These are phyloP conservation scores for Aspergillus proliferans DNA, from an alignment of 2,329 filamentous ascomycete genomes.

Conservation along the genomic window DNA sequence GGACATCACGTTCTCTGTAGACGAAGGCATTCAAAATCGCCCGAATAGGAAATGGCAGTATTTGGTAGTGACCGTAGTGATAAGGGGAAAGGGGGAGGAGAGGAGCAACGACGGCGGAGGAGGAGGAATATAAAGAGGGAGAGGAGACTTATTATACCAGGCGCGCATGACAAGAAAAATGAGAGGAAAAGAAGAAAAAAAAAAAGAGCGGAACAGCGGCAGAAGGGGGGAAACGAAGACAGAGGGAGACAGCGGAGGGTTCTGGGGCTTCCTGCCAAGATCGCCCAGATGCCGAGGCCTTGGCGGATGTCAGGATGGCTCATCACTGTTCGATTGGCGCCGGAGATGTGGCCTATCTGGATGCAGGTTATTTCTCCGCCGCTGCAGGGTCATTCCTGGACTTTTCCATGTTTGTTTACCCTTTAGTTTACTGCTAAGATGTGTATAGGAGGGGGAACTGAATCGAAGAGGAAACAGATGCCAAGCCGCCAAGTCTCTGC, in stretches of 20 bases:
- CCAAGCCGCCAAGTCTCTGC: constrained; percentile 18
- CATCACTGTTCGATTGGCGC: background rate
- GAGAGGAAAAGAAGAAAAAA: constrained; percentile 1
- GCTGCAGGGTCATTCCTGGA: too few relatives aligned
- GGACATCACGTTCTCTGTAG: constrained; percentile 5
- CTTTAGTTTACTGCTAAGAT: too few relatives aligned
- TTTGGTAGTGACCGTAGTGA: background rate
- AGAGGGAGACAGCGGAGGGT: constrained; percentile 2
- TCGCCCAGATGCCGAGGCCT: constrained; percentile 28
- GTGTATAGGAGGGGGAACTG: too few relatives aligned
- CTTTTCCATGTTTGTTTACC: too few relatives aligned
- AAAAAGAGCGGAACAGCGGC: constrained; percentile 3
- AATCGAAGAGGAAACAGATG: background rate
- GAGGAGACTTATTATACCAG: too few relatives aligned
- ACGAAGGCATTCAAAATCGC: too few relatives aligned
- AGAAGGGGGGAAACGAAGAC: constrained; percentile 8
- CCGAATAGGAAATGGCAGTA: too few relatives aligned
- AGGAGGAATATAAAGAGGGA: background rate
- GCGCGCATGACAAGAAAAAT: background rate
- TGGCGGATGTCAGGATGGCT: constrained; percentile 13
- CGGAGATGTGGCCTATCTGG: background rate
- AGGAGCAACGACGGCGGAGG: background rate
- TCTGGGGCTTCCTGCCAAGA: constrained; percentile 14
- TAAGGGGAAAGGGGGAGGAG: background rate
- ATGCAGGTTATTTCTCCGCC: too few relatives aligned